These are phyloP conservation scores for Rubia peregrina DNA, from an alignment of 305 asterid species.

Conservation along the genomic window DNA sequence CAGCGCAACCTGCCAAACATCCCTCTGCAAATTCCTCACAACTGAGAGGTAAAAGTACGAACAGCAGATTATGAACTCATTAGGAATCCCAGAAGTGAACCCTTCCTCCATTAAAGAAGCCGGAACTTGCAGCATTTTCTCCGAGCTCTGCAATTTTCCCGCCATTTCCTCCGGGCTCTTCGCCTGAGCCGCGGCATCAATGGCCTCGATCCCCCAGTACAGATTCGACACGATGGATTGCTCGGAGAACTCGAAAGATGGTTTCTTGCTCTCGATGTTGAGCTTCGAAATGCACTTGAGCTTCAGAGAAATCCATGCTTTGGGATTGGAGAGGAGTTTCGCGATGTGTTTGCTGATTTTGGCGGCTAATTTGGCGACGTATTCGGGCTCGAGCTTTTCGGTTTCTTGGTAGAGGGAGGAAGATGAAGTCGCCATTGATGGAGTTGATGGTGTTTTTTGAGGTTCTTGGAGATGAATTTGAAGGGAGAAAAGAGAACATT, in stretches of 20 bases:
- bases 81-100: slow-evolving; percentile 50
- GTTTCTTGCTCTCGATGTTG: slow-evolving; percentile 35
- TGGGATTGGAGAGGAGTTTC: slow-evolving; percentile 28
- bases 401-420: slow-evolving; percentile 25
- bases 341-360: slow-evolving; percentile 42
- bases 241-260: slow-evolving; percentile 54
- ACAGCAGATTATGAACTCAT: slow-evolving; percentile 39
- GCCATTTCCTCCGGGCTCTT: slow-evolving; percentile 25
- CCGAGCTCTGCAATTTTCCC: slow-evolving; percentile 40
- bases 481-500: slow-evolving; percentile 11
- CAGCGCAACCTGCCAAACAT: slow-evolving; percentile 61
- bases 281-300: slow-evolving; percentile 51
- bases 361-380: slow-evolving; percentile 35
- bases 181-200: slow-evolving; percentile 34
- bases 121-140: slow-evolving; percentile 81
- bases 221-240: slow-evolving; percentile 75
- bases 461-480: slow-evolving; percentile 26
- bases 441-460: slow-evolving; percentile 20
- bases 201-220: slow-evolving; percentile 62
- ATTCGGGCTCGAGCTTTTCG: slow-evolving; percentile 42
- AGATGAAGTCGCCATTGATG: slow-evolving; percentile 38
- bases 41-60: slow-evolving; percentile 62
- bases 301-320: slow-evolving; percentile 35
- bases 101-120: slow-evolving; percentile 65
- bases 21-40: slow-evolving; percentile 38